Evolutionary conservation across 2,329 filamentous ascomycete genomes (phyloP), one percentile per base, ranked within the genome.

Genomic region (Fusarium annulatum): DNA sequence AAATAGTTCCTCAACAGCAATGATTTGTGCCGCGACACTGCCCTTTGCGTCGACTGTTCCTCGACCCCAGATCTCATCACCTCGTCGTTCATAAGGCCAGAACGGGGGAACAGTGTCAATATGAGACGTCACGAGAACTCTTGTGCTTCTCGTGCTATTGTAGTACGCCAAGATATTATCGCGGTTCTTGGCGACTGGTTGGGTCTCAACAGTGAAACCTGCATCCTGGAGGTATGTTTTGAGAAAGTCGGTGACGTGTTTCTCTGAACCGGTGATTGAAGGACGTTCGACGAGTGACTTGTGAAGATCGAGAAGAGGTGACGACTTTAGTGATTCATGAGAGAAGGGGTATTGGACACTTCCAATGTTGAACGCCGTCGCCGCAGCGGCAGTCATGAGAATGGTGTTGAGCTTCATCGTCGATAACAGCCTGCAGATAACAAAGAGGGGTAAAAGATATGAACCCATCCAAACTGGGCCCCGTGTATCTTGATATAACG

Each of bases 41-140:
- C 64, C 64, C 28, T 53, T 67, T 9, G 63, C 53, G 12, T 67
- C 64, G 3, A 67, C 46, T 15, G 39, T 61, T 2, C 46, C 63
- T 30, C 63, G 38, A 0, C 64, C 64, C 64, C 63, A 67, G 4
- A 67, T 67, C 23, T 67, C 64, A 38, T 67, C 45, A 11, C 46
- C 63, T 1, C 63, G 63, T 15, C 53, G 19, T 5, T 67, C 41
- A n/a, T 67, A 53, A 3, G 46, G 64, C 63, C 63, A 67, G 41
- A 46, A 67, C 0, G 61, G 64, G 3, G 61, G 61, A 7, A 66
- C 64, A 15, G 64, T 66, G 7, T 66, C 61, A 16, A 67, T 18
- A 12, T 67, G 61, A 14, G 64, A 67, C 10, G 53, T 67, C 7
- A 61, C 39, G 3, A 67, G 63, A 3, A 67, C 53, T 10, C 7